Evolutionary conservation across 2,329 filamentous ascomycete genomes (phyloP), one percentile per base, ranked within the genome.

Genomic region (Leptoxyphium fumago): DNA sequence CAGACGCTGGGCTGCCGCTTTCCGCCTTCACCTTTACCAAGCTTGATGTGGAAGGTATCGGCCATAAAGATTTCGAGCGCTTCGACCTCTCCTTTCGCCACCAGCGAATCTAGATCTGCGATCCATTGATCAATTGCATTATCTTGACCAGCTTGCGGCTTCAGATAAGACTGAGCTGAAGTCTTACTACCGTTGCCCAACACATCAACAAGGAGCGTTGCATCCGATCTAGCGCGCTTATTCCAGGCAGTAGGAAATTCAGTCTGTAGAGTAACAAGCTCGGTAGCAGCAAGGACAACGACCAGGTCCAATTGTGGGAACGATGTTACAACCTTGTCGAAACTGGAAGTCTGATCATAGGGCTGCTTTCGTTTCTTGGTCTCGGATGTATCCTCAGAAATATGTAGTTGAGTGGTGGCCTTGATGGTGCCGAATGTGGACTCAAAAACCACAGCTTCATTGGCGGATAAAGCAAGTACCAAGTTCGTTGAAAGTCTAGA

Each of bases 181-280:
- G 7, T 26, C 21, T 26, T 26, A 29, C 74, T 64, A 2, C 80
- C 82, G 47, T 79, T 79, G 1, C 82, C 80, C 43, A 88, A 75
- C 0, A 82, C 82, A 56, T 88, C 82, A 29, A 84, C 80, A 21
- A 88, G 64, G 7, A 84, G 67, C 8, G 80, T 79, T 42, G 59
- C 60, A 34, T 59, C 52, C 3, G 54, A 52, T 50, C 58, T 64
- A n/a, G 52, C 49, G 21, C 62, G 57, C 48, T 66, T 68, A 6
- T 58, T 56, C 9, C 56, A 47, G 6, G 55, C 51, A 5, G 54
- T 45, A 7, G 53, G 55, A 11, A 55, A 46, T 34, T 55, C 57
- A 13, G 69, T 54, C 43, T 86, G 82, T 42, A 87, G 69, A 1
- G 77, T 81, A 13, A 85, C 67, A 29, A 89, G 64, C 39, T 76